Evolutionary conservation across 139 green algal species (phyloP).

Genomic region (Micractinium sp.): DNA sequence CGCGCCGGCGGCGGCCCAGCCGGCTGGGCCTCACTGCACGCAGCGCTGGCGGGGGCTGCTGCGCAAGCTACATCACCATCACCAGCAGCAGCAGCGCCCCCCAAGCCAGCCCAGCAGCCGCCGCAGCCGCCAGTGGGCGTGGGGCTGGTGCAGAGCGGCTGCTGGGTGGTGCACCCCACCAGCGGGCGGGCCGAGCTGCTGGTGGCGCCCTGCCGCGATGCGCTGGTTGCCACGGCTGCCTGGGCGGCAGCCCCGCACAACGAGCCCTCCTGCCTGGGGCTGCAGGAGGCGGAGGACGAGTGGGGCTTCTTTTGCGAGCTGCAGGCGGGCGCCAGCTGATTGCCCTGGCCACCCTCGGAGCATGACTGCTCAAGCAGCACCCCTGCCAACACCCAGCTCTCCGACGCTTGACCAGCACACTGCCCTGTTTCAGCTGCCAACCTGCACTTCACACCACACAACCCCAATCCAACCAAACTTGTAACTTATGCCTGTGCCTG

Average conservation of each 20-base stretch:
- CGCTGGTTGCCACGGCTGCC: constrained; percentile 12
- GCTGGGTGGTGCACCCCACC: constrained; percentile 5
- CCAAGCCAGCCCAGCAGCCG: too few relatives aligned
- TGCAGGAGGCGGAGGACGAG: constrained; percentile 43
- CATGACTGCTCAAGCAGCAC: too few relatives aligned
- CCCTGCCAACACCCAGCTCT: too few relatives aligned
- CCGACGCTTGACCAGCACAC: too few relatives aligned
- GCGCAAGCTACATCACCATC: neutral
- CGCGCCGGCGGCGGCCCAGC: constrained; percentile 5
- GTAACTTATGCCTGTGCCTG: neutral
- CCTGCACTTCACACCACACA: too few relatives aligned
- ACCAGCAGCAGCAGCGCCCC: neutral
- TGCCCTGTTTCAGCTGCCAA: too few relatives aligned
- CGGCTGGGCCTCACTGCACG: constrained; percentile 35
- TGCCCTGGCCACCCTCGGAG: too few relatives aligned
- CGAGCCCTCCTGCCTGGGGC: neutral
- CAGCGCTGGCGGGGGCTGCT: neutral
- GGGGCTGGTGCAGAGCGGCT: constrained; percentile 19
- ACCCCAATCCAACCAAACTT: too few relatives aligned
- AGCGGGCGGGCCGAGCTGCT: constrained; percentile 38
- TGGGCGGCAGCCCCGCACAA: neutral
- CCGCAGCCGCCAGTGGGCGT: neutral
- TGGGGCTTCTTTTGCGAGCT: constrained; percentile 37
- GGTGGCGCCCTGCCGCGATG: constrained; percentile 33
- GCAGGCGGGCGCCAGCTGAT: constrained; percentile 3